Evolutionary conservation across 2,329 filamentous ascomycete genomes (phyloP).

Genomic region (Colletotrichum sansevieriae): DNA sequence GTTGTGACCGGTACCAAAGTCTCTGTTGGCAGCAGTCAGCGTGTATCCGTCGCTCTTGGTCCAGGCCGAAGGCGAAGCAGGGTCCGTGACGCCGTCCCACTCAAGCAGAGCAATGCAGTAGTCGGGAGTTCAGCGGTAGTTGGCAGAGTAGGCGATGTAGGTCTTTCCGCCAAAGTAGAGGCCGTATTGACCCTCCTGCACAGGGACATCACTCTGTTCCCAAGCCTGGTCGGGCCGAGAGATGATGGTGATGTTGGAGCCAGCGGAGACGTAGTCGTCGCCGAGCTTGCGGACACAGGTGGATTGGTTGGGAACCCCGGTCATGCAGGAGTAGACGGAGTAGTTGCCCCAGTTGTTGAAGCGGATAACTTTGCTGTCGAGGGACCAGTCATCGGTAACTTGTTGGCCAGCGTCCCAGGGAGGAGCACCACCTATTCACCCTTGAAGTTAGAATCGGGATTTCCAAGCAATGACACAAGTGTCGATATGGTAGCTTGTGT

Average conservation of each 20-base stretch:
- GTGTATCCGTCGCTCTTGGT: conserved; percentile 63
- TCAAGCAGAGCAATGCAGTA: conserved; percentile 68
- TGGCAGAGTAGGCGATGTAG: conserved; percentile 67
- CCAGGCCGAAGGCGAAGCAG: conserved; percentile 60
- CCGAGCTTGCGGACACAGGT: conserved; percentile 56
- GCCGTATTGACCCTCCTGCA: conserved; percentile 67
- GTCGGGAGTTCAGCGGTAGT: conserved; percentile 67
- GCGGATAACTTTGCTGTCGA: conserved; percentile 66
- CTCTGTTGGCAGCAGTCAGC: conserved; percentile 66
- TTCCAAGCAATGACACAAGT: background rate
- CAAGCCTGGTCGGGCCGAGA: conserved; percentile 64
- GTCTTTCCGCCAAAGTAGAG: conserved; percentile 67
- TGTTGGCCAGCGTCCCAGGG: conserved; percentile 63
- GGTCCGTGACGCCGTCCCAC: conserved; percentile 65
- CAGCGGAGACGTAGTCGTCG: conserved; percentile 56
- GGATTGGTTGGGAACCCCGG: conserved; percentile 53
- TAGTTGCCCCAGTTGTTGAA: conserved; percentile 62
- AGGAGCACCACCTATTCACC: conserved; percentile 59
- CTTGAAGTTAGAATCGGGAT: background rate
- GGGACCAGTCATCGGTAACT: conserved; percentile 62
- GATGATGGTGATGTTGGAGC: conserved; percentile 60
- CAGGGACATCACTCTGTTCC: conserved; percentile 62
- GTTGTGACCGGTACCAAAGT: conserved; percentile 70
- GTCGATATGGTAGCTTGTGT: conserved; percentile 21
- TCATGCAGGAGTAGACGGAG: conserved; percentile 67